Base-by-base conservation (phyloP, 306 rosid species). In the Prosopis cineraria region DNA sequence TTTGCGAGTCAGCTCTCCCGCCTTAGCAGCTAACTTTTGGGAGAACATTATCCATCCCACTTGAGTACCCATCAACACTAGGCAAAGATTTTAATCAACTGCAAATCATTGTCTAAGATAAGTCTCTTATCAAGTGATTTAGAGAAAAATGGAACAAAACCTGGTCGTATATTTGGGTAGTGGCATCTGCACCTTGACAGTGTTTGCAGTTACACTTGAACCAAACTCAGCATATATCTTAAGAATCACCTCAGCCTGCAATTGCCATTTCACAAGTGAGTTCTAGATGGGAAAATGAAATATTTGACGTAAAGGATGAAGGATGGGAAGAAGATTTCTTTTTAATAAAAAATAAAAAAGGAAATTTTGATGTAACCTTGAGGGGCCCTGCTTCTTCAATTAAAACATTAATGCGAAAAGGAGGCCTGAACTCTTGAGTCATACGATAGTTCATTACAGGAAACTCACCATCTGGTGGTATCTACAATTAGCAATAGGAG, bases 391-490 rank as follows among this genome's bases (percentile, higher is more conserved):
- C 79, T 86, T 92, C 97, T 87, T 92, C 97, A 30, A 92, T 83
- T 78, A 92, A 81, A 79, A 91, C 82, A 85, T 89, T 92, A 44
- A 92, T 86, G 73, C 89, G 93, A 78, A 92, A 92, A 78, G 96
- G 97, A 83, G 97, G 91, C 85, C 77, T 89, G 78, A 90, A 92
- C 75, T 87, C 93, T 81, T 92, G 97, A 76, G 93, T 92, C 91
- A 92, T 83, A 30, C 96, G 97, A 78, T 90, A 92, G 80, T 90
- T 92, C 97, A 92, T 92, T 81, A 90, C 96, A 1, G 96, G 93
- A 83, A 92, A 92, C 73, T 92, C 97, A 48, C 97, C 97, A 68
- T 92, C 96, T 2, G 97, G 96, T 13, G 97, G 97, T 77, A 89
- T 67, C 97, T 92, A 75, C 66, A 71, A 76, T 81, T 59, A 77